Base-by-base conservation (phyloP, 352 stramenopile species). In the Phytophthora nicotianae region DNA sequence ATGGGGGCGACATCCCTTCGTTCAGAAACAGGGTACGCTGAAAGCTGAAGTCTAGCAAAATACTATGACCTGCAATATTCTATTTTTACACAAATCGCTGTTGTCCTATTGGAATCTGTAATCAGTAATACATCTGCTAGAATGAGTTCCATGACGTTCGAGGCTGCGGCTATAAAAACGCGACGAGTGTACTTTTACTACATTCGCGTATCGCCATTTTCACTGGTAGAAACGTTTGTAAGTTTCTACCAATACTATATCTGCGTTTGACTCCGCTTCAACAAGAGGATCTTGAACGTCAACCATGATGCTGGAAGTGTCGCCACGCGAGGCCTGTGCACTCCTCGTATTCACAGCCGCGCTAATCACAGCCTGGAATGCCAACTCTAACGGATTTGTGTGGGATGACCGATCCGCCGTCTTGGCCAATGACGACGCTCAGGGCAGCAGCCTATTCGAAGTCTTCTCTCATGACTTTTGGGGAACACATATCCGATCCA, bases 361-460 rank as follows among this genome's bases (percentile, higher is more conserved):
- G n/a, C 57, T 88, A n/a, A 41, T 70, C 7, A 75, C 86, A 0
- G 73, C 84, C 16, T 79, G 74, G 68, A 87, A 77, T 46, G 77
- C 85, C 13, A 69, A 79, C 17, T 13, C 50, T 20, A 88, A 86
- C 40, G 79, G 70, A 5, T 96, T 97, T 62, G 88, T 97, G 16
- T 97, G 89, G 90, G 89, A 98, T 71, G 91, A 98, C 62, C 81
- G 89, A 55, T 88, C 88, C 8, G 89, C 90, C 4, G 74, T 97
- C 16, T 27, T 88, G 7, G 17, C 24, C n/a, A 96, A 96, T 58
- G 32, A 24, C 2, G 86, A 96, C 68, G 71, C 86, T n/a, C 67
- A 74, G 32, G 59, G 41, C 49, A 66, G 62, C 42, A 41, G 61
- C 10, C 73, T 77, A 50, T 46, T 37, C 19, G 70, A 85, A 24